Base-by-base conservation (phyloP, 2,329 filamentous ascomycete genomes). In the Rutstroemia sp. region DNA sequence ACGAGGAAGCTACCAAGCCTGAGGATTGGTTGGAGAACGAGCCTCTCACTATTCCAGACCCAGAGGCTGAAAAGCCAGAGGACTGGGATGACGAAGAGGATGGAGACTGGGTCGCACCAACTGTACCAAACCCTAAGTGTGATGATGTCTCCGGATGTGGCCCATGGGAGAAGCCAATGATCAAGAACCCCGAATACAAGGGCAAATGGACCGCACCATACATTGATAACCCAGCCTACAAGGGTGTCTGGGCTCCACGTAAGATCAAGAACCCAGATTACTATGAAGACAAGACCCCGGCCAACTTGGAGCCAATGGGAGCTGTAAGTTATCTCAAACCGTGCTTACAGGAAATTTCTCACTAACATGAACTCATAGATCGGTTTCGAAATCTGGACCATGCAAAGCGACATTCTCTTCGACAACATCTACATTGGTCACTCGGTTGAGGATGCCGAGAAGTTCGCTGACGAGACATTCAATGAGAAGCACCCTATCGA, bases 371-470 rank as follows among this genome's bases (percentile, higher is more conserved):
- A 42, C 8, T 18, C 48, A 19, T 70, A 91, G 88, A 92, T 97
- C 77, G 94, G 94, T 68, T 97, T 97, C 70, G 94, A 99, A 77
- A 92, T 99, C 77, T 99, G 94, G 94, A 97, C 94, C 69, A 99
- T 99, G 94, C 92, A 96, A 78, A 95, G 86, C 73, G 88, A 96
- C 71, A 97, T 99, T 67, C 87, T 96, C 69, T 97, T 99, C 69
- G 90, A 97, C 84, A 99, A 99, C 86, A 95, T 99, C 80, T 99
- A 97, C 83, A 91, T 99, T 72, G 94, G 94, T 62, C 94, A 99
- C 85, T 97, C 92, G 19, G 73, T 94, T 66, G 90, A 90, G 71
- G 94, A 99, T 66, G 94, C 94, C 61, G 85, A 88, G 74, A 88
- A 92, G 77, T 80, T 99, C 70, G 88, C 90, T 67, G 81, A 87